Evolutionary conservation across 257 asterid species (phyloP), one percentile per base, ranked within the genome.

Genomic region (Solanum boliviense): DNA sequence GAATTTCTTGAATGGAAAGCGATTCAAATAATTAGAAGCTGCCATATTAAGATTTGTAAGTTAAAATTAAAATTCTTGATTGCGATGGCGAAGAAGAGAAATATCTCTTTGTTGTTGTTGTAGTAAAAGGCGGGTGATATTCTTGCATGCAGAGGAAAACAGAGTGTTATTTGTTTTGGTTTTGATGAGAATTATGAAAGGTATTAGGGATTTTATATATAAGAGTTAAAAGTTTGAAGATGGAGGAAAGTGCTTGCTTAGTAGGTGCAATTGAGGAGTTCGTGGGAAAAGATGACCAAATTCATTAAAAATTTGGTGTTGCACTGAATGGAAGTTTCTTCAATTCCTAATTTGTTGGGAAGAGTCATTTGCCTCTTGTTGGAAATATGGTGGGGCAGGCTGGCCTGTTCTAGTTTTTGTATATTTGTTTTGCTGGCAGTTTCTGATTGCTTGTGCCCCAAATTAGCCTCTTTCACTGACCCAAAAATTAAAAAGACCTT

Each of bases 11-110:
- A 83, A 31, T 85, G 93, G 92, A 87, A 91, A 87, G 15, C 90
- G 92, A 82, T 39, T 87, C 7, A 90, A 34, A 81, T 88, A 84
- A 84, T 13, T 84, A 8, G 89, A 44, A 82, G 91, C 89, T 95
- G 85, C 85, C 85, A 81, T 81, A 2, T 25, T 39, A 13, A n/a
- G 4, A 38, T n/a, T 38, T 23, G 35, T 11, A 76, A 35, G 36
- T 29, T 31, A 71, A 71, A 31, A 71, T 29, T 13, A 16, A 32
- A 15, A 32, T 73, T 34, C 81, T 73, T 73, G 81, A 34, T 73
- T 73, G 81, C 11, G 81, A 34, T 73, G 81, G 81, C 11, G 81
- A 73, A 73, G 81, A 73, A 73, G 46, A 73, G 81, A 73, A 73
- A 73, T 73, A 2, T 73, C 81, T 73, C 81, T 3, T 41, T 44